Conservation (phyloP, 129 eudicot species). For the Tagetes erecta region DNA sequence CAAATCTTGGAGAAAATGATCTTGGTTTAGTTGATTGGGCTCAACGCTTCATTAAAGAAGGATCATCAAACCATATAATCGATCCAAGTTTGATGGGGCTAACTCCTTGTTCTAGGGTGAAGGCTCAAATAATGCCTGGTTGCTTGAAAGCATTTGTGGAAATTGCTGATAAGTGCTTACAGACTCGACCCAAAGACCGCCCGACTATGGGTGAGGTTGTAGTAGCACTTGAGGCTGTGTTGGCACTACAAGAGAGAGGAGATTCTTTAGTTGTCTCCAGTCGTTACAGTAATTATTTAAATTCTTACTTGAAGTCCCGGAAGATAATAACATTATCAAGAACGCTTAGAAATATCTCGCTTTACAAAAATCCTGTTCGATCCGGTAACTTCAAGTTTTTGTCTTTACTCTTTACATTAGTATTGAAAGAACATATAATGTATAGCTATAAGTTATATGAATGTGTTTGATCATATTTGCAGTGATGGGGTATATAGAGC, state of each 20-base stretch:
- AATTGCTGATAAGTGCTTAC: constrained; percentile 44
- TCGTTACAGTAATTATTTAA: constrained; percentile 4
- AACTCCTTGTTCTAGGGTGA: constrained; percentile 25
- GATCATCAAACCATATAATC: constrained; percentile 31
- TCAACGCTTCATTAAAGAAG: constrained; percentile 34
- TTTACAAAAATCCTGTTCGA: constrained; percentile 6
- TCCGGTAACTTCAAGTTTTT: constrained; percentile 12
- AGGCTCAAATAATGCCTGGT: constrained; percentile 32
- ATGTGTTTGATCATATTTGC: not conserved
- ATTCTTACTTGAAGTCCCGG: constrained; percentile 19
- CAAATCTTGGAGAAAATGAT: constrained; percentile 38
- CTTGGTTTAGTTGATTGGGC: constrained; percentile 47
- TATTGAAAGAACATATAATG: not conserved
- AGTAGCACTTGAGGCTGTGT: constrained; percentile 46
- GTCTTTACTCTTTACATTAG: not conserved
- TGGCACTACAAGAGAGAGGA: constrained; percentile 34
- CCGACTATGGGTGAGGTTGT: constrained; percentile 66
- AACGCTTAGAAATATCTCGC: constrained; percentile 20
- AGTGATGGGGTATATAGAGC: constrained; percentile 12
- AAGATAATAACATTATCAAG: constrained; percentile 28
- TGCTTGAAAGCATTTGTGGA: constrained; percentile 36
- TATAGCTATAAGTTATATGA: not conserved
- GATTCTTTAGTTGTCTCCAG: constrained; percentile 2
- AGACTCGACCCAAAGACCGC: constrained; percentile 40
- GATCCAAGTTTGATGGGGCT: constrained; percentile 37